phyloP scores from a whole-genome alignment of 371 early-diverging fungal genomes.

The Mucor velutinosus region DNA sequence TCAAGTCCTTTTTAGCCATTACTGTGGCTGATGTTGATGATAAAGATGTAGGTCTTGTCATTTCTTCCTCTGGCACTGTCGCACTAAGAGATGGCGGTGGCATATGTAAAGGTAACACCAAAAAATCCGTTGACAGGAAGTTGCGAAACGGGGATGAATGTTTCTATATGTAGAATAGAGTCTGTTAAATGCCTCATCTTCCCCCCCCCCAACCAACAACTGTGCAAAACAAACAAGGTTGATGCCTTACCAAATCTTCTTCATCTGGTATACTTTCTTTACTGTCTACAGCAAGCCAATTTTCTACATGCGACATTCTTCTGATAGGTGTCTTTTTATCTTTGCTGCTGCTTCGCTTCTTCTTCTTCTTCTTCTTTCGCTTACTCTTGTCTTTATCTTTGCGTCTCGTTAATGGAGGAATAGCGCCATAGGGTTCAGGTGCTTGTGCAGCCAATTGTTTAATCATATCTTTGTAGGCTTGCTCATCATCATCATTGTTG shows the following conservation, averaged over 20 bases:
- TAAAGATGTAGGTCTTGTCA: neutral
- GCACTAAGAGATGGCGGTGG: conserved; percentile 56
- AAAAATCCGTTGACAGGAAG: conserved; percentile 48
- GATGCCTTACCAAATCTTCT: conserved; percentile 44
- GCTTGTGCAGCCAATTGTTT: conserved; percentile 44
- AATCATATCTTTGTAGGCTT: conserved; percentile 52
- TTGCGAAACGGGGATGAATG: conserved; percentile 43
- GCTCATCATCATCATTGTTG: conserved; percentile 14
- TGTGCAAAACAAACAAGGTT: neutral
- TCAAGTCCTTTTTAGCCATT: neutral
- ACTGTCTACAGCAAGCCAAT: conserved; percentile 54
- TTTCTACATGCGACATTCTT: conserved; percentile 55
- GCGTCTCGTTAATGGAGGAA: conserved; percentile 47
- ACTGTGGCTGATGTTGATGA: too few relatives aligned
- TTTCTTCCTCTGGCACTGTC: conserved; percentile 1
- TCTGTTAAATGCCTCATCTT: neutral
- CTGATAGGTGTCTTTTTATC: conserved; percentile 26
- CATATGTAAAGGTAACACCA: conserved; percentile 54
- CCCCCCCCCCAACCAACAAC: too few relatives aligned
- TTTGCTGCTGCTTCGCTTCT: conserved; percentile 27
- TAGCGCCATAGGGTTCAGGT: conserved; percentile 61
- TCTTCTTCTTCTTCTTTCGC: conserved; percentile 30
- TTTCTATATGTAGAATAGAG: neutral
- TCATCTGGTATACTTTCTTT: conserved; percentile 56
- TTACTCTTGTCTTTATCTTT: conserved; percentile 8